Conservation (phyloP, 2,329 filamentous ascomycete species). For the Laburnicola sp. region DNA sequence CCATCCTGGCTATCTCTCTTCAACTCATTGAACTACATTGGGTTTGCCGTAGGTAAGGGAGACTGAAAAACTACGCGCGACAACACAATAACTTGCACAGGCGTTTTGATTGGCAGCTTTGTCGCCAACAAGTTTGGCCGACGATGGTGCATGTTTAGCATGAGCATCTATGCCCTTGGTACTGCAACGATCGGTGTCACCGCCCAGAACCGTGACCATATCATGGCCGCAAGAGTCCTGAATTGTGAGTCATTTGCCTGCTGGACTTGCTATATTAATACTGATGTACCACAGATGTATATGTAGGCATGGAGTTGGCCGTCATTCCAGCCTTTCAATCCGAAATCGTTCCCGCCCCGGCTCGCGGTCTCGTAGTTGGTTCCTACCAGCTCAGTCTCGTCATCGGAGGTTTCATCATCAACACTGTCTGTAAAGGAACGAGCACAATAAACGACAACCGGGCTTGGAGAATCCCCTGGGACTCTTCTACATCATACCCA, state of each 20-base stretch:
- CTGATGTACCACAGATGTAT: slow-evolving; percentile 4
- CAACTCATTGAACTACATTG: slow-evolving; percentile 13
- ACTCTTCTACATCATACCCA: slow-evolving; percentile 10
- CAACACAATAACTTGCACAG: slow-evolving; percentile 68
- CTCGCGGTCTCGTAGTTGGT: slow-evolving; percentile 12
- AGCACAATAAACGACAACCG: slow-evolving; percentile 7
- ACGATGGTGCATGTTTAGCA: slow-evolving; percentile 12
- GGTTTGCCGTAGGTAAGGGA: slow-evolving; percentile 6
- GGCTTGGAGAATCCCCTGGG: slow-evolving; percentile 12
- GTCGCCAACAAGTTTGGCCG: slow-evolving; percentile 33
- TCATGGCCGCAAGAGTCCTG: slow-evolving; percentile 12
- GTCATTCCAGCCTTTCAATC: slow-evolving; percentile 14
- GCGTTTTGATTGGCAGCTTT: slow-evolving; percentile 57
- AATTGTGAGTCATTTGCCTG: slow-evolving; percentile 4
- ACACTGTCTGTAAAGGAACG: slow-evolving; percentile 7
- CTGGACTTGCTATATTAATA: background rate
- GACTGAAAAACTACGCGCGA: slow-evolving; percentile 34
- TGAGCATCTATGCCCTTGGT: slow-evolving; percentile 11
- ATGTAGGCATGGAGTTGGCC: slow-evolving; percentile 15
- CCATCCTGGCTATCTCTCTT: slow-evolving; percentile 12
- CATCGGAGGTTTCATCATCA: slow-evolving; percentile 2
- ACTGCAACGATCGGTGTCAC: slow-evolving; percentile 10
- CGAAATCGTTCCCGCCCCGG: slow-evolving; percentile 12
- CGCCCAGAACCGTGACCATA: slow-evolving; percentile 8
- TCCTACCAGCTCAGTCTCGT: slow-evolving; percentile 13